These are phyloP conservation scores for Alternaria atra DNA, from an alignment of 2,329 filamentous ascomycete species.

Conservation along the genomic window DNA sequence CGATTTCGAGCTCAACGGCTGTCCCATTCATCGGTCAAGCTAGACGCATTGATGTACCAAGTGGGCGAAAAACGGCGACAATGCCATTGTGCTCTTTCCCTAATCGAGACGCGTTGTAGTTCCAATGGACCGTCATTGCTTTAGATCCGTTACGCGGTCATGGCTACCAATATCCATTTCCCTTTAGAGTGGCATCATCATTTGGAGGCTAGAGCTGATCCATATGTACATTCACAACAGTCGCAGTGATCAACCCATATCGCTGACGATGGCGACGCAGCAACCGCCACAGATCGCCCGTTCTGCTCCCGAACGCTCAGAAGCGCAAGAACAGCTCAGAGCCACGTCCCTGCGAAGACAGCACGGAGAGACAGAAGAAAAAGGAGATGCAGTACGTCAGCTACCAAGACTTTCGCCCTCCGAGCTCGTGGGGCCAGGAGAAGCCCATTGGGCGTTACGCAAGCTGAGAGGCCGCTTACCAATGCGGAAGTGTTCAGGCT, in stretches of 20 bases:
- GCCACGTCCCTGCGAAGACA: not conserved
- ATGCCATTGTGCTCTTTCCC: not conserved
- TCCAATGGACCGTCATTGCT: not conserved
- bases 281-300: not conserved
- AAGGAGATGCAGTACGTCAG: not conserved
- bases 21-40: not conserved
- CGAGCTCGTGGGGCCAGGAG: not conserved
- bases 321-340: not conserved
- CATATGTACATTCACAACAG: no score
- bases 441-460: not conserved
- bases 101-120: not conserved
- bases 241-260: not conserved
- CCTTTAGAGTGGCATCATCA: not conserved
- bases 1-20: not conserved
- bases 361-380: constrained; percentile 2
- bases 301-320: not conserved
- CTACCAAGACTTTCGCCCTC: not conserved
- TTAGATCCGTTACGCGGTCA: not conserved
- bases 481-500: not conserved
- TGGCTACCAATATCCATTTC: not conserved
- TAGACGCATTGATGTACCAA: not conserved
- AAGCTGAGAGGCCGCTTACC: not conserved
- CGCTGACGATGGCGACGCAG: not conserved
- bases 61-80: not conserved
- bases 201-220: not conserved